These are phyloP conservation scores for Fabrea salina DNA, from an alignment of 169 alveolate genomes.

Conservation along the genomic window DNA sequence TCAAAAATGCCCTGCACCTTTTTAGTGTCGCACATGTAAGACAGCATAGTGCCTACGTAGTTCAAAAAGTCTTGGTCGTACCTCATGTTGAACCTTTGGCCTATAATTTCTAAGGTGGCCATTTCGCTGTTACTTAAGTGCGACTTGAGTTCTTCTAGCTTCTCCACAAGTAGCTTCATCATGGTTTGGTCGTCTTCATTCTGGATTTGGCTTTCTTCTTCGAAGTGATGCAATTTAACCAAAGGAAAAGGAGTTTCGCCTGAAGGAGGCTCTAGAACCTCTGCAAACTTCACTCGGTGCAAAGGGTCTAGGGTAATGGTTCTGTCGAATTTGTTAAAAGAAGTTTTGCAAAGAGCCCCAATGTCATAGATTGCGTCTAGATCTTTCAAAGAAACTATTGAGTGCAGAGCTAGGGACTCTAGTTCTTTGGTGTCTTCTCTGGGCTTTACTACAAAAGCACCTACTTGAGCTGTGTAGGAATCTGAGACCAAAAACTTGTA, in stretches of 20 bases:
- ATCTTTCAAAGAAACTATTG: constrained; percentile 7
- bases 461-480: not conserved
- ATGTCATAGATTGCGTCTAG: constrained; percentile 33
- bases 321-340: constrained; percentile 32
- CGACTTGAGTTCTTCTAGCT: constrained; percentile 33
- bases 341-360: constrained; percentile 48
- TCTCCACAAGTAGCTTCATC: constrained; percentile 28
- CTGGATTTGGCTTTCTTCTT: constrained; percentile 20
- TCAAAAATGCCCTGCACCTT: constrained; percentile 49
- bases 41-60: not conserved
- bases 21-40: constrained; percentile 33
- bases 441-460: constrained; percentile 29
- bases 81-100: constrained; percentile 21
- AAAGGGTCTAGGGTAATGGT: constrained; percentile 40
- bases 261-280: constrained; percentile 33
- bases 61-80: not conserved
- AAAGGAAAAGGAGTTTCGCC: constrained; percentile 2
- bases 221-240: constrained; percentile 1
- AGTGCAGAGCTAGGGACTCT: not conserved
- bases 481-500: constrained; percentile 15
- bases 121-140: constrained; percentile 41
- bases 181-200: constrained; percentile 36
- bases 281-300: constrained; percentile 35
- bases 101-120: constrained; percentile 28
- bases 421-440: constrained; percentile 22